Percentiles rank a stretch among this genome's conserved stretches.
Evolutionary conservation across 768 basidiomycete genomes (phyloP).

Genomic region (Boletus reticuloceps): DNA sequence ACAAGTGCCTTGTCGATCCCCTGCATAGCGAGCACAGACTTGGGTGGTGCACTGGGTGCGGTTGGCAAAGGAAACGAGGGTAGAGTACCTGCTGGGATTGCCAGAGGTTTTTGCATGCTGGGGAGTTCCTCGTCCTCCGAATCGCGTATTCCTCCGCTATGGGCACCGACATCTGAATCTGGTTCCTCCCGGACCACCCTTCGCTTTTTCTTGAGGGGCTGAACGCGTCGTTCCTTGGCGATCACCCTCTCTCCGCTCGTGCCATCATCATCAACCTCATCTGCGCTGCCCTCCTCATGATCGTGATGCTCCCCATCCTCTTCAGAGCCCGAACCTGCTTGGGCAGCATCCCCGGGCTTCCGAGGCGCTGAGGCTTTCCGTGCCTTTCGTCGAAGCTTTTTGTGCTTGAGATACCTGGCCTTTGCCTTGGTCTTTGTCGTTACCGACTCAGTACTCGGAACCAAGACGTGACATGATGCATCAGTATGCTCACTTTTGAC

Average conservation of each 20-base stretch:
- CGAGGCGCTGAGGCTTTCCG: constrained; percentile 33
- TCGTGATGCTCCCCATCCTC: constrained; percentile 22
- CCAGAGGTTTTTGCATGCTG: constrained; percentile 3
- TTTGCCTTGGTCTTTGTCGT: constrained; percentile 71
- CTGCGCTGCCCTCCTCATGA: constrained; percentile 15
- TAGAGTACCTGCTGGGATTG: constrained; percentile 37
- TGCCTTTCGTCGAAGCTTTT: constrained; percentile 63
- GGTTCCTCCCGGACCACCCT: constrained; percentile 31
- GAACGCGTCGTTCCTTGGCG: constrained; percentile 7
- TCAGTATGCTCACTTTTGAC: constrained; percentile 20
- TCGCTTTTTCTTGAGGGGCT: constrained; percentile 45
- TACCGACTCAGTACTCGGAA: not conserved
- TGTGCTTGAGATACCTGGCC: constrained; percentile 68
- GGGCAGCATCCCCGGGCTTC: constrained; percentile 20
- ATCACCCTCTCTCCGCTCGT: constrained; percentile 5
- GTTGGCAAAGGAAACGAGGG: constrained; percentile 70
- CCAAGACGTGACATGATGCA: not conserved
- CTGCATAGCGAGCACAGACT: constrained; percentile 67
- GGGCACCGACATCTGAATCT: constrained; percentile 14
- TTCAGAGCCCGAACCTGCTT: constrained; percentile 17
- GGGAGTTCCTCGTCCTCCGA: not conserved
- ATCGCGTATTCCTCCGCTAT: not conserved
- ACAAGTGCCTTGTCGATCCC: constrained; percentile 74
- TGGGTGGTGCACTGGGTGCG: constrained; percentile 67
- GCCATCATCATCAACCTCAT: constrained; percentile 16